phyloP scores from a whole-genome alignment of 2,329 filamentous ascomycete genomes.

The Fusarium xyrophilum region DNA sequence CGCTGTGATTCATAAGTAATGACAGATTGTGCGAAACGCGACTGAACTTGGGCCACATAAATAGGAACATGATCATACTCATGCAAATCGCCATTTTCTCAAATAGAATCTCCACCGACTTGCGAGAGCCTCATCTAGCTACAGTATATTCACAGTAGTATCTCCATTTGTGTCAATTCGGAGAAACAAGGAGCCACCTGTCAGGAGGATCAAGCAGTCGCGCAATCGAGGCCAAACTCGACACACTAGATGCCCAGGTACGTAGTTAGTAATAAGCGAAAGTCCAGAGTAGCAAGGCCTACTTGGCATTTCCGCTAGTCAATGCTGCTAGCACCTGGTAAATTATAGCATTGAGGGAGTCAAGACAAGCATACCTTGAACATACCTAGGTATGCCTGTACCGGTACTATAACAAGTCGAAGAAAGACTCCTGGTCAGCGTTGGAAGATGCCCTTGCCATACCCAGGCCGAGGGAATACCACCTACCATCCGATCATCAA shows the following conservation, averaged over 20 bases:
- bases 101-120: not conserved
- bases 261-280: not conserved
- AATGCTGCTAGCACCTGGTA: slow-evolving; percentile 21
- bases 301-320: not conserved
- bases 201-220: slow-evolving; percentile 3
- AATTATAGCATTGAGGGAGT: slow-evolving; percentile 38
- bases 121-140: slow-evolving; percentile 22
- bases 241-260: not conserved
- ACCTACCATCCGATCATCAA: slow-evolving; percentile 35
- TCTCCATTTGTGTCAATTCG: slow-evolving; percentile 1
- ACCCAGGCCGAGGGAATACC: slow-evolving; percentile 24
- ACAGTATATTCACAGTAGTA: not conserved
- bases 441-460: slow-evolving; percentile 12
- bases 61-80: not conserved
- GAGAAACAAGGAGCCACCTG: slow-evolving; percentile 8
- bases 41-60: not conserved
- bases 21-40: slow-evolving; percentile 1
- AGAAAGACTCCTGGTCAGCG: slow-evolving; percentile 22
- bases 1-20: slow-evolving; percentile 8
- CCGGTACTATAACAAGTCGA: not conserved
- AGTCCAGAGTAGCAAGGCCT: slow-evolving; percentile 1
- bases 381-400: not conserved
- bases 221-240: slow-evolving; percentile 1
- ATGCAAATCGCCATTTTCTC: not conserved
- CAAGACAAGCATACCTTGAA: slow-evolving; percentile 33